Percentiles rank a stretch among this genome's conserved stretches.
Evolutionary conservation across 306 rosid species (phyloP).

Genomic region (Trifolium pratense): DNA sequence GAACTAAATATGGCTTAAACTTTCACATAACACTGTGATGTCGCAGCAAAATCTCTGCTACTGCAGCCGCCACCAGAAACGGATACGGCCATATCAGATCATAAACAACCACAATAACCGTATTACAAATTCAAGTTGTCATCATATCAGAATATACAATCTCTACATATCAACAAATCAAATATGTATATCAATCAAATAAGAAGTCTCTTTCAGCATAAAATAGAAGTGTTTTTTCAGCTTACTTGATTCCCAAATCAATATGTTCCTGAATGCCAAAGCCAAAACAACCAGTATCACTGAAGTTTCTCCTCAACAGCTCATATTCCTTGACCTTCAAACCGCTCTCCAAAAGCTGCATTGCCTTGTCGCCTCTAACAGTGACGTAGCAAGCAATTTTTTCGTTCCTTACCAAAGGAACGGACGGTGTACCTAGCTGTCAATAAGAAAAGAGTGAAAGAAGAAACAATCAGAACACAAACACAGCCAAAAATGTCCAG

Average conservation of each 20-base stretch:
- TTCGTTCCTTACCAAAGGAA: constrained; percentile 78
- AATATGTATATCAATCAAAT: background rate
- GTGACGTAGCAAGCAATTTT: constrained; percentile 90
- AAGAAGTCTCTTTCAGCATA: background rate
- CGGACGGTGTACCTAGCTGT: constrained; percentile 83
- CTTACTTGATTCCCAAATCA: constrained; percentile 86
- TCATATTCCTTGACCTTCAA: constrained; percentile 87
- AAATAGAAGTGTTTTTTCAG: background rate
- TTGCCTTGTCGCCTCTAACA: constrained; percentile 86
- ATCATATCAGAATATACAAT: background rate
- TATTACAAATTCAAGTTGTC: background rate
- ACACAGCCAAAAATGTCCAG: background rate
- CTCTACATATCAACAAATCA: background rate
- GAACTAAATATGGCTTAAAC: background rate
- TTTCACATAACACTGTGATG: background rate
- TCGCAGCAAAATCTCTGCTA: background rate
- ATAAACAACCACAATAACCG: background rate
- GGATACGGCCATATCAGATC: background rate
- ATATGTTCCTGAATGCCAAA: constrained; percentile 94
- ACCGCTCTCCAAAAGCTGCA: constrained; percentile 87
- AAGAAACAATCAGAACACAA: background rate
- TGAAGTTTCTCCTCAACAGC: constrained; percentile 75
- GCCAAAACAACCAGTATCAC: constrained; percentile 89
- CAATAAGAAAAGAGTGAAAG: background rate
- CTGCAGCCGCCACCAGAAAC: background rate